These are phyloP conservation scores for Aspergillus thermomutatus DNA, from an alignment of 2,329 filamentous ascomycete species.

Conservation along the genomic window DNA sequence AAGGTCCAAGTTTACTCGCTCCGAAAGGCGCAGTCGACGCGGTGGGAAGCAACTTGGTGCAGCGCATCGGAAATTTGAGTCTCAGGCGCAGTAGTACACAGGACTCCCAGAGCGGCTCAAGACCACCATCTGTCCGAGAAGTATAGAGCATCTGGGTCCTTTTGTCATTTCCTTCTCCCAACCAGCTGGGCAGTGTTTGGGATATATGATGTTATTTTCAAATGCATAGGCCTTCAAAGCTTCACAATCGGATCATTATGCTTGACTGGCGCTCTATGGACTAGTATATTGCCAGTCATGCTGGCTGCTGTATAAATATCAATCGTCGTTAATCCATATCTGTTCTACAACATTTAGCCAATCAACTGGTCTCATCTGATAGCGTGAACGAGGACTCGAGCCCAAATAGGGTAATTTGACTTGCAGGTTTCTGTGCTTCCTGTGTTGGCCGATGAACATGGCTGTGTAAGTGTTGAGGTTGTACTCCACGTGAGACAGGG, in stretches of 20 bases:
- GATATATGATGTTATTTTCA: background rate
- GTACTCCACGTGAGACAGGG: conserved; percentile 14
- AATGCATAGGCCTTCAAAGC: conserved; percentile 8
- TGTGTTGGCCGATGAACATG: background rate
- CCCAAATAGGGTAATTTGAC: background rate
- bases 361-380: background rate
- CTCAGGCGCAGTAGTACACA: conserved; percentile 45
- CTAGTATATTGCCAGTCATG: background rate
- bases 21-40: conserved; percentile 90
- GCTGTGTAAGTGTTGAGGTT: background rate
- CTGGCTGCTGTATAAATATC: background rate
- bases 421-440: background rate
- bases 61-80: conserved; percentile 78
- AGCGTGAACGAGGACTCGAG: background rate
- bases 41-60: conserved; percentile 84
- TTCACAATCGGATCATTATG: conserved; percentile 15
- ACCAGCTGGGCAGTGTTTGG: background rate
- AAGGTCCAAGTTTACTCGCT: conserved; percentile 76
- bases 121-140: conserved; percentile 34
- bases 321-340: background rate
- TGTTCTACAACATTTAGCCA: background rate
- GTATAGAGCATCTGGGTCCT: conserved; percentile 23
- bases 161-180: background rate
- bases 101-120: conserved; percentile 27
- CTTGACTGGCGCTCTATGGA: conserved; percentile 11